Base-by-base conservation (phyloP, 2,329 filamentous ascomycete species). In the Neopestalotiopsis sp. region DNA sequence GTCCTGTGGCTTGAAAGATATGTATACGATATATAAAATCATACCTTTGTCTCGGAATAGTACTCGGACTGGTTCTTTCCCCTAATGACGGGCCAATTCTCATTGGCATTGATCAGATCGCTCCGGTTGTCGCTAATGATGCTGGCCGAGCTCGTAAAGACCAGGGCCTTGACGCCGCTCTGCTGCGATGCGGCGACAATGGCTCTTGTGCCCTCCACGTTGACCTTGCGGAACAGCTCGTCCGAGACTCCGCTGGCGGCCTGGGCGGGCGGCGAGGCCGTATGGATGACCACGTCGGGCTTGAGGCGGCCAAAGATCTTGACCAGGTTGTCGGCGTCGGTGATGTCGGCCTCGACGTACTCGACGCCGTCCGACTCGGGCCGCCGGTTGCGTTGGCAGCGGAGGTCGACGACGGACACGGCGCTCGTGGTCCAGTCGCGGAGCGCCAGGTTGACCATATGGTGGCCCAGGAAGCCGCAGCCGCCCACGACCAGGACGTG, bases 91-190 rank as follows among this genome's bases (percentile, higher is more conserved):
- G 94, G 94, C 87, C 92, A 94, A 61, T 88, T 85, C 85, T 98
- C 95, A 80, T 95, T 92, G 72, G 94, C 94, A 79, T 97, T 95
- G 79, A 90, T 87, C 78, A 97, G 87, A 79, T 97, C 93, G 70
- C 84, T 88, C 70, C 87, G 84, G 74, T 95, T 95, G 81, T 98
- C 94, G 77, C 93, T 92, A 72, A 97, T 86, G 71, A 97, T 92
- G 70, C 94, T 97, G 66, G 93, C 92, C 67, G 92, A 96, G 80
- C 93, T 96, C 20, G 95, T 98, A 82, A 95, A 97, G 61, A 98
- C 93, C 72, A 98, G 90, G 0, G 89, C 93, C 81, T 91, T 93
- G 76, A 95, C 94, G 71, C 88, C 91, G 49, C 88, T 87, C 73
- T 88, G 84, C 76, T 88, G 87, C 74, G 92, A 92, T 17, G 93